A percentile compares a stretch with the other conserved stretches of the same genome.
Evolutionary conservation across 805 yeast genomes (phyloP).

Genomic region (Suhomyces emberorum): DNA sequence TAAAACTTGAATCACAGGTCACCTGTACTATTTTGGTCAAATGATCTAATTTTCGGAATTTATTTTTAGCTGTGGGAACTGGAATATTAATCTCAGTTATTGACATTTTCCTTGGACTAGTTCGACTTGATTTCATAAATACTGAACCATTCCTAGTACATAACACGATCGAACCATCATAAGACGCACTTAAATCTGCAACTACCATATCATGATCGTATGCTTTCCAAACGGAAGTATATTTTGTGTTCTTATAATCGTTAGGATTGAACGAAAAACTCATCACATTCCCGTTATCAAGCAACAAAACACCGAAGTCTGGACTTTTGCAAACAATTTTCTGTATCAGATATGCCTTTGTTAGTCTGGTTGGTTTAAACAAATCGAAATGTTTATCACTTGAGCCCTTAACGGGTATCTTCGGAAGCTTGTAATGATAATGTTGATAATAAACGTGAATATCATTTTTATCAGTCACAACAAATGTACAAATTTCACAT

Average conservation of each 20-base stretch:
- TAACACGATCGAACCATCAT: conserved; percentile 66
- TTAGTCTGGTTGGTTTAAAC: conserved; percentile 51
- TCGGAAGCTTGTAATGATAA: conserved; percentile 50
- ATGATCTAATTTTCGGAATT: conserved; percentile 51
- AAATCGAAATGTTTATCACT: conserved; percentile 46
- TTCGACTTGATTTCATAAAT: conserved; percentile 38
- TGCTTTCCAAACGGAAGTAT: conserved; percentile 59
- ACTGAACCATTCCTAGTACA: conserved; percentile 70
- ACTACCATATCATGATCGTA: conserved; percentile 54
- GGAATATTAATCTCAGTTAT: conserved; percentile 31
- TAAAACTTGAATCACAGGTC: conserved; percentile 59
- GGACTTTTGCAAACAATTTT: conserved; percentile 37
- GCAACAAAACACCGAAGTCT: conserved; percentile 45
- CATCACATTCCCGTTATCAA: conserved; percentile 59
- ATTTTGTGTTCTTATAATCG: conserved; percentile 40
- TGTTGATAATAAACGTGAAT: conserved; percentile 60
- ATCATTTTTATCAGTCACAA: conserved; percentile 55
- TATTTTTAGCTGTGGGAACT: conserved; percentile 31
- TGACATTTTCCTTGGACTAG: conserved; percentile 28
- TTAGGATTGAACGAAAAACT: conserved; percentile 27
- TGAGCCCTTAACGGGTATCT: conserved; percentile 32
- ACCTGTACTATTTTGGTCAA: conserved; percentile 63
- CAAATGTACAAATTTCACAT: conserved; percentile 66
- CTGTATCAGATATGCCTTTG: conserved; percentile 35
- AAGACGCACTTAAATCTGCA: conserved; percentile 63